Evolutionary conservation across 2,329 filamentous ascomycete genomes (phyloP).

Genomic region (Triangularia verruculosa): DNA sequence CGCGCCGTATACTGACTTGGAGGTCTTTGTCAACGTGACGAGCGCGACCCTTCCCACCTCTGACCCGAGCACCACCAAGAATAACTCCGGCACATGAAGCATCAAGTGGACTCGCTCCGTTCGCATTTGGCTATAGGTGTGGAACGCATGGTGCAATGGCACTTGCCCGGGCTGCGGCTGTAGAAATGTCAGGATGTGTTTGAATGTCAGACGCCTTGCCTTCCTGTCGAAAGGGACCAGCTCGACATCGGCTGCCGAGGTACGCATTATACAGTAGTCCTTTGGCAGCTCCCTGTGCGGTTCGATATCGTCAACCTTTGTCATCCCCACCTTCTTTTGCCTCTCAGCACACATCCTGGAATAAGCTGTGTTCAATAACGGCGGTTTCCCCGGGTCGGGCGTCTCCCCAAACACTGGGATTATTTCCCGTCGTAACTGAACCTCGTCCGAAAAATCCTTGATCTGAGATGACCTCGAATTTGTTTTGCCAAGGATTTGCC

Average conservation of each 20-base stretch:
- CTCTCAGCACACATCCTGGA: background rate
- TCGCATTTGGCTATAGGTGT: constrained; percentile 34
- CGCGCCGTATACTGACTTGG: constrained; percentile 26
- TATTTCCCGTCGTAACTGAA: constrained; percentile 21
- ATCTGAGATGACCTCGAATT: constrained; percentile 1
- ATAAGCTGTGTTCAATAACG: background rate
- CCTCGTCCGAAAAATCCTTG: constrained; percentile 16
- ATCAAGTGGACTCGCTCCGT: constrained; percentile 60
- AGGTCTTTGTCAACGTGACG: constrained; percentile 53
- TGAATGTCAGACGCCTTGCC: constrained; percentile 28
- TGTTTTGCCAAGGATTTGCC: background rate
- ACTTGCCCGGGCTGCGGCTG: background rate
- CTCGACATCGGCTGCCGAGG: constrained; percentile 49
- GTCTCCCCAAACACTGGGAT: constrained; percentile 23
- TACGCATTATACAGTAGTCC: constrained; percentile 42
- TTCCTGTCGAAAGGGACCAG: constrained; percentile 37
- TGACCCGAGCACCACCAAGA: constrained; percentile 64
- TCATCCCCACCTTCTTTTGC: constrained; percentile 1
- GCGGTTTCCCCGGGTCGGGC: background rate
- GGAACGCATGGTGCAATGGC: constrained; percentile 30
- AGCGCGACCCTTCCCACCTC: constrained; percentile 65
- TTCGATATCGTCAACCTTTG: background rate
- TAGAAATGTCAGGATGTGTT: constrained; percentile 27
- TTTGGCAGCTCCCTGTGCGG: constrained; percentile 19
- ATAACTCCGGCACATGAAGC: constrained; percentile 64